Percentiles rank a stretch among this genome's conserved stretches.
phyloP scores from a whole-genome alignment of 495 filamentous ascomycete genomes.

The Penicillium lagena region DNA sequence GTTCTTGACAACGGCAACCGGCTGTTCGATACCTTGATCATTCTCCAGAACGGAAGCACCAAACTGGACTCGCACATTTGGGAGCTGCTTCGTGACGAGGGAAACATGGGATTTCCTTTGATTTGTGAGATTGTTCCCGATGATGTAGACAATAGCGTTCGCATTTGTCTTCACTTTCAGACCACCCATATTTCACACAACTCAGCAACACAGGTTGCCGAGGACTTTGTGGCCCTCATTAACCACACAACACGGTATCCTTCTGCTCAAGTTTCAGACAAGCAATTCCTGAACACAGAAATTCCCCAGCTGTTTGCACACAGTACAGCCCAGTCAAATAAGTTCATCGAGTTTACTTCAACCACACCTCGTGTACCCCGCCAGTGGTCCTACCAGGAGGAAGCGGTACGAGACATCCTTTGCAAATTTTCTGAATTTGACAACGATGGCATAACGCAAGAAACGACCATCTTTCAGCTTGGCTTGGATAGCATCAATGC shows the following conservation, averaged over 20 bases:
- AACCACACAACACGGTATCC: constrained; percentile 32
- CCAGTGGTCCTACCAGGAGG: constrained; percentile 49
- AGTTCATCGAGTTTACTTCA: not conserved
- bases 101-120: constrained; percentile 70
- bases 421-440: constrained; percentile 44
- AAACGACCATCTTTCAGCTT: constrained; percentile 44
- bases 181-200: constrained; percentile 34
- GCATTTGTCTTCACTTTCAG: constrained; percentile 17
- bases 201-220: constrained; percentile 33
- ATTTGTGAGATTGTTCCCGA: constrained; percentile 64
- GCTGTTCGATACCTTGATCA: constrained; percentile 71
- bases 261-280: constrained; percentile 24
- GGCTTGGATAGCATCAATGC: constrained; percentile 41
- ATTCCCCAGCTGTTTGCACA: constrained; percentile 9
- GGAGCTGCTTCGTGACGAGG: constrained; percentile 58
- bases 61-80: constrained; percentile 54
- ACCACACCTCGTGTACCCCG: not conserved
- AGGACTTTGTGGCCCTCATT: constrained; percentile 42
- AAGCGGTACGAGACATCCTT: constrained; percentile 54
- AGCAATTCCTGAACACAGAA: not conserved
- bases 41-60: constrained; percentile 54
- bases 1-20: constrained; percentile 43
- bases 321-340: not conserved
- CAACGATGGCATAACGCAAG: constrained; percentile 38
- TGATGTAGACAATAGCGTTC: constrained; percentile 27